Evolutionary conservation across 2,329 filamentous ascomycete genomes (phyloP).

Genomic region (Botrytis squamosa): DNA sequence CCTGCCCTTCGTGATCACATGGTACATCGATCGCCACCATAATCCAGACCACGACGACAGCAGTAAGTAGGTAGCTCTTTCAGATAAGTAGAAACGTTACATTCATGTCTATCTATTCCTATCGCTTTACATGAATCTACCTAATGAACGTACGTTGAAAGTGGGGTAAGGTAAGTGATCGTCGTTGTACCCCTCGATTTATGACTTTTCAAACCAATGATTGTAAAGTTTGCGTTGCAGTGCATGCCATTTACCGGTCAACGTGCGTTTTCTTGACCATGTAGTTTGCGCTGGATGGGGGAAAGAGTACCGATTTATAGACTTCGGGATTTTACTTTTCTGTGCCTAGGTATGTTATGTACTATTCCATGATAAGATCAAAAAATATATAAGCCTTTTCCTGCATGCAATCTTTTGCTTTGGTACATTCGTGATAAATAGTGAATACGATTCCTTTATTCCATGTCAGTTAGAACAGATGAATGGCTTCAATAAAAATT

Average conservation of each 20-base stretch:
- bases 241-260: background rate
- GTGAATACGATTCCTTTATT: background rate
- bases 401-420: background rate
- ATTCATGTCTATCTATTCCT: background rate
- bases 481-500: fast-evolving
- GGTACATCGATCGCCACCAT: background rate
- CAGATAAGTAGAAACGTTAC: constrained; percentile 7
- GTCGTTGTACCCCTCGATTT: constrained; percentile 4
- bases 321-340: background rate
- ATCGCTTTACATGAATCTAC: background rate
- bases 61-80: background rate
- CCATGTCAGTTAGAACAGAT: background rate
- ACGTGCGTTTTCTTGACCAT: background rate
- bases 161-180: constrained; percentile 11
- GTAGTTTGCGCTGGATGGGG: background rate
- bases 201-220: background rate
- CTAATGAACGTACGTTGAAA: background rate
- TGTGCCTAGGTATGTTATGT: background rate
- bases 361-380: background rate
- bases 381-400: background rate
- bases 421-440: background rate
- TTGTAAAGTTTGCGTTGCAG: background rate
- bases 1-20: background rate
- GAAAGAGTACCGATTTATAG: background rate
- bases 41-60: background rate